Base-by-base conservation (phyloP, 2,329 filamentous ascomycete genomes). In the Teratosphaeria gauchensis region DNA sequence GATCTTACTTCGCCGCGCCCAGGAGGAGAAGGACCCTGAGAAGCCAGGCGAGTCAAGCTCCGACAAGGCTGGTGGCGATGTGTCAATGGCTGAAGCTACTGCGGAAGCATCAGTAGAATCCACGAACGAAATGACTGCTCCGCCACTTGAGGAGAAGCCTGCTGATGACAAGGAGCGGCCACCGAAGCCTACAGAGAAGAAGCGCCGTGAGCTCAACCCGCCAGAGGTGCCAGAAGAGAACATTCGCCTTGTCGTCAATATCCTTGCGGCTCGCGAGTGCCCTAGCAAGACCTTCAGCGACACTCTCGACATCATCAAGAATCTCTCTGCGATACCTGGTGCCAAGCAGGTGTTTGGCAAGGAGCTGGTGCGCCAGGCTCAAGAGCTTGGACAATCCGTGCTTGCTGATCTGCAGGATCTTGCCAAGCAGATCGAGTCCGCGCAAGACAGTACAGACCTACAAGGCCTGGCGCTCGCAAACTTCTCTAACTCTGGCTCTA, bases 201-300 rank as follows among this genome's bases (percentile, higher is more conserved):
- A 81, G 71, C 83, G 71, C 74, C 83, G 73, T 72, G 84, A 75
- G 63, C 77, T 96, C 56, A 85, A 88, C 55, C 89, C 92, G 32
- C 94, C 94, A 0, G 81, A 92, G 52, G 87, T 99, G 57, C 92
- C 94, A 4, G 85, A 92, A 32, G 83, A 91, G 70, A 96, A 97
- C 71, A 82, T 99, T 58, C 89, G 89, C 59, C 80, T 97, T 59
- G 91, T 99, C n/a, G 89, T 97, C 66, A 94, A 94, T 71, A 96
- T 99, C 59, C 89, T 99, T 64, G 90, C 95, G 51, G 92, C 92
- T 62, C 88, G 92, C 54, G 94, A 99, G 74, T 99, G 94, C 76
- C 96, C 90, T 70, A 92, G 90, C 63, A 96, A 96, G 79, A 97
- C 94, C 0, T 99, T 99, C 81, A 89, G 94, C 71, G 95, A 97